Evolutionary conservation across 768 basidiomycete genomes (phyloP).

Genomic region (Plicaturopsis crispa): DNA sequence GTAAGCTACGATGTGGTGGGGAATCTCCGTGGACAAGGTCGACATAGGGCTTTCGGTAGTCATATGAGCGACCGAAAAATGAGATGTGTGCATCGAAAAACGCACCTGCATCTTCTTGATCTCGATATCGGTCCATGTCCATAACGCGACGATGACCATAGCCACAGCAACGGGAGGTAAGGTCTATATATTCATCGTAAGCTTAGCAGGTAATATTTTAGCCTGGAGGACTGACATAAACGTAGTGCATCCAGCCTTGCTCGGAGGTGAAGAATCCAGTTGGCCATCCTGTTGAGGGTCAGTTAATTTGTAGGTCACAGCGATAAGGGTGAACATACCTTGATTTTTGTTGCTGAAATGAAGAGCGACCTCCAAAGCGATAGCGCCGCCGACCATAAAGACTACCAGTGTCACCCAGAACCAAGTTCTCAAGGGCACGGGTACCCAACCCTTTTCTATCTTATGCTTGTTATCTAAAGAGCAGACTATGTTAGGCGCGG

Average conservation of each 20-base stretch:
- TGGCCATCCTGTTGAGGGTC: conserved; percentile 49
- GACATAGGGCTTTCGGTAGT: conserved; percentile 38
- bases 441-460: conserved; percentile 23
- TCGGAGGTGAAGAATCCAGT: conserved; percentile 25
- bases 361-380: conserved; percentile 39
- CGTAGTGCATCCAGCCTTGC: conserved; percentile 39
- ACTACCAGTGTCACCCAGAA: conserved; percentile 37
- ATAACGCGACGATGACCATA: conserved; percentile 40
- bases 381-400: conserved; percentile 28
- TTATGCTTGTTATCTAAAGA: background rate
- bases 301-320: too few relatives aligned
- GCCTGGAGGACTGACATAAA: conserved; percentile 35
- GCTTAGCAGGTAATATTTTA: too few relatives aligned
- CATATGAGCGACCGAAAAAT: background rate
- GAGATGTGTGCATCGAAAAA: background rate
- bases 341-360: conserved; percentile 37
- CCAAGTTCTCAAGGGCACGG: conserved; percentile 35
- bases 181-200: too few relatives aligned
- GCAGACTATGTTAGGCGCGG: too few relatives aligned
- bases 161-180: conserved; percentile 44
- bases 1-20: conserved; percentile 40
- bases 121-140: conserved; percentile 52
- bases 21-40: conserved; percentile 50
- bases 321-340: conserved; percentile 26
- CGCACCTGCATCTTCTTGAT: conserved; percentile 49